Percentiles rank a stretch among this genome's conserved stretches.
Evolutionary conservation across 2,329 filamentous ascomycete genomes (phyloP).

Genomic region (Neonectria sp.): DNA sequence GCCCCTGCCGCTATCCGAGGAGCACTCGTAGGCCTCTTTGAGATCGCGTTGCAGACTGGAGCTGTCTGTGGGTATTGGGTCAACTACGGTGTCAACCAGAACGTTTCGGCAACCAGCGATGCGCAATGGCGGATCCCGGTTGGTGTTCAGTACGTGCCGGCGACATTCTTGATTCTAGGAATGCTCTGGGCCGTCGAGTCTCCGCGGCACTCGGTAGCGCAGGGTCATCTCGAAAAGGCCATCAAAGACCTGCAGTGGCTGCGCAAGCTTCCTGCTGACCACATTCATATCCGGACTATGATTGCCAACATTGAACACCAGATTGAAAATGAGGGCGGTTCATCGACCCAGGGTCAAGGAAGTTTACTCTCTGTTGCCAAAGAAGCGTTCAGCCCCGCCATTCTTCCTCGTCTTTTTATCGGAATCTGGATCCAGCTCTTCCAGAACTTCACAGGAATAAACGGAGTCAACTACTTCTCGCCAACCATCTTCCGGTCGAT

Average conservation of each 20-base stretch:
- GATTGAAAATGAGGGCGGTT: conserved; percentile 30
- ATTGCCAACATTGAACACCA: conserved; percentile 34
- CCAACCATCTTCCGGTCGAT: conserved; percentile 76
- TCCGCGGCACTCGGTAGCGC: conserved; percentile 47
- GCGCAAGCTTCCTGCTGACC: conserved; percentile 31
- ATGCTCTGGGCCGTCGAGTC: conserved; percentile 52
- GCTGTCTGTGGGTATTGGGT: conserved; percentile 64
- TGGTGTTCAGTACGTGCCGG: conserved; percentile 43
- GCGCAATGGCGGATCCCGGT: conserved; percentile 61
- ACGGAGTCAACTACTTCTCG: conserved; percentile 76
- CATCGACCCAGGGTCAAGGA: conserved; percentile 8
- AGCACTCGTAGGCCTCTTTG: conserved; percentile 65
- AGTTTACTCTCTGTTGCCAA: conserved; percentile 16
- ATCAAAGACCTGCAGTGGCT: conserved; percentile 30
- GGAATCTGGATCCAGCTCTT: conserved; percentile 61
- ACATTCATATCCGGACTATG: conserved; percentile 27
- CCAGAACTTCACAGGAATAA: conserved; percentile 65
- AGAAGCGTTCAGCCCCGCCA: conserved; percentile 25
- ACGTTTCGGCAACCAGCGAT: conserved; percentile 32
- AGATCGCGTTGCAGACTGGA: conserved; percentile 66
- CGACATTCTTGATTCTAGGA: conserved; percentile 44
- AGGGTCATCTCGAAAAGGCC: conserved; percentile 26
- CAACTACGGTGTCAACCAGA: conserved; percentile 40
- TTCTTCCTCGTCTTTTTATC: conserved; percentile 70
- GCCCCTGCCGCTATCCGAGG: conserved; percentile 67